Base-by-base conservation (phyloP, 306 rosid species). In the Cicer cuneatum region DNA sequence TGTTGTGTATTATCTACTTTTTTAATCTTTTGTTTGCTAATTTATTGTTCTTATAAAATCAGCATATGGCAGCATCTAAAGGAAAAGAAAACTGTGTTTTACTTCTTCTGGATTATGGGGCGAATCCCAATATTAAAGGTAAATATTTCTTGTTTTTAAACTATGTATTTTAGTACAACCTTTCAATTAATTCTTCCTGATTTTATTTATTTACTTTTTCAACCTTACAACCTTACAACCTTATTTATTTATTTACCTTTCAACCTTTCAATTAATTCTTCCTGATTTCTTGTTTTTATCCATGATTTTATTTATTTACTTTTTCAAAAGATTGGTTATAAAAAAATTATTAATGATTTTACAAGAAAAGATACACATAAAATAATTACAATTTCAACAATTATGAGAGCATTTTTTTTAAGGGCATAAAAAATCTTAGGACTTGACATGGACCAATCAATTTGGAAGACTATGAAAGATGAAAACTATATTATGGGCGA, bases 91-190 rank as follows among this genome's bases (percentile, higher is more conserved):
- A 87, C 66, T 85, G 89, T 78, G 96, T 92, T 67, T 71, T 78
- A 71, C 89, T 86, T 71, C 83, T 94, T 45, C 82, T 94, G 41
- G 95, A 94, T 75, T 83, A 77, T 72, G 90, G 86, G 12, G 95
- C 95, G 0, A 77, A 90, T 78, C 95, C 97, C 3, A 94, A 94
- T 64, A 47, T 83, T 53, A 90, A 76, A 94, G 99, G 99, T 94
- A 85, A 13, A 76, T 38, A 19, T 73, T 56, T 71, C 71, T 65
- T 40, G 48, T 43, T 15, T 57, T 75, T 47, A 42, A 10, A 35
- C 38, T 52, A 29, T 2, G 10, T 19, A 15, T 16, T 29, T 62
- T 43, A 29, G n/a, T 15, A 18, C 14, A 65, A 13, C 4, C 5
- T 29, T 24, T 67, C 46, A 75, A 21, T 19, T 74, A 38, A 15